Evolutionary conservation across 164 flowering plant species (phyloP).

Genomic region (Taxillus chinensis): DNA sequence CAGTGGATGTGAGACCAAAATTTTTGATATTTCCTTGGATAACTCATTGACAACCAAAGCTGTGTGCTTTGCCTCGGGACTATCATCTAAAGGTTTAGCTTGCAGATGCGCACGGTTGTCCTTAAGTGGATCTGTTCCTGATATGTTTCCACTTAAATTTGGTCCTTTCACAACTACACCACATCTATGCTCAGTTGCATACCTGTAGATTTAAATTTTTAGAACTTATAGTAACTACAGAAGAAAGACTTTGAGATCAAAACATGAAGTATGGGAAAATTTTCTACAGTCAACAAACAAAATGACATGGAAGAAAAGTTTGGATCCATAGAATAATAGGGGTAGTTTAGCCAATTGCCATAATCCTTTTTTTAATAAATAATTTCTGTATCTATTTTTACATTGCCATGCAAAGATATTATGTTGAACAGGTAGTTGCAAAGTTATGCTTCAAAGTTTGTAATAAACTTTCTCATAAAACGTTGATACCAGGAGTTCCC

Average conservation of each 20-base stretch:
- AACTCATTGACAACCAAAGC: slow-evolving; percentile 85
- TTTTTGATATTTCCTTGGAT: slow-evolving; percentile 76
- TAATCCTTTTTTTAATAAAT: too few species aligned
- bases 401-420: too few species aligned
- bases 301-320: too few species aligned
- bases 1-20: slow-evolving; percentile 71
- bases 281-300: too few species aligned
- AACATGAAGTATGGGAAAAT: not conserved
- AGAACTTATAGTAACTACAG: not conserved
- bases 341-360: too few species aligned
- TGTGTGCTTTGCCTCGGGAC: slow-evolving; percentile 82
- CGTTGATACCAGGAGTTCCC: not conserved
- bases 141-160: slow-evolving; percentile 87
- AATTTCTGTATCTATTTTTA: too few species aligned
- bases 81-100: slow-evolving; percentile 74
- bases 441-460: too few species aligned
- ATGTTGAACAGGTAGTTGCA: too few species aligned
- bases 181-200: slow-evolving; percentile 98
- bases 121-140: slow-evolving; percentile 96
- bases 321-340: too few species aligned
- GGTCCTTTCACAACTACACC: slow-evolving; percentile 99
- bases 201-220: slow-evolving; percentile 25
- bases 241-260: too few species aligned
- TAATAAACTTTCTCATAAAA: too few species aligned
- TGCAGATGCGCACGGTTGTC: slow-evolving; percentile 80